Percentiles rank a stretch among this genome's conserved stretches.
Conservation (phyloP, 2,329 filamentous ascomycete species). For the Fusarium dimerum region DNA sequence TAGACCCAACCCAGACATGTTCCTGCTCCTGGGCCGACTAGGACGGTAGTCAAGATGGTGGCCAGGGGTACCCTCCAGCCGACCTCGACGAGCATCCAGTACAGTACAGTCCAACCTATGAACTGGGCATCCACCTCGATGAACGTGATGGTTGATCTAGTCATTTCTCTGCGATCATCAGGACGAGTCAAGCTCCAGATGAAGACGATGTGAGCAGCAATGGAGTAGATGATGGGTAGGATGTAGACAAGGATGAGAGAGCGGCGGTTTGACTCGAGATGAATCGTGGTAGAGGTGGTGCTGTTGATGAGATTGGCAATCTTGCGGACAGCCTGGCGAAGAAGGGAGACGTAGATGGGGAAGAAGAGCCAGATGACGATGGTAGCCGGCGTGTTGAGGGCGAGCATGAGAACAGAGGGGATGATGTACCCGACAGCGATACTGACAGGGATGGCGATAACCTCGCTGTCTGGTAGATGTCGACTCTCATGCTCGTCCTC, state of each 20-base stretch:
- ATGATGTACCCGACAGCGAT: constrained; percentile 49
- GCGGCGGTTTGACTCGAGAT: constrained; percentile 44
- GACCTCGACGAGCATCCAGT: constrained; percentile 55
- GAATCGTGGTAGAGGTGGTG: constrained; percentile 34
- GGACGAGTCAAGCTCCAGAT: constrained; percentile 40
- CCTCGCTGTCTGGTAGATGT: constrained; percentile 51
- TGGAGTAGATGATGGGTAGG: constrained; percentile 45
- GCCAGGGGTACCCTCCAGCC: constrained; percentile 43
- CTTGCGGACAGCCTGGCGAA: constrained; percentile 41
- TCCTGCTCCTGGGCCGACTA: constrained; percentile 42
- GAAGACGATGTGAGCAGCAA: constrained; percentile 44
- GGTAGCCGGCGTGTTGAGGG: constrained; percentile 36
- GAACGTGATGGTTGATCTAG: constrained; percentile 46
- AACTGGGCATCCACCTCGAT: constrained; percentile 50
- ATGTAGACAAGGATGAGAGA: constrained; percentile 46
- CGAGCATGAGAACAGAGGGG: constrained; percentile 49
- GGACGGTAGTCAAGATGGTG: constrained; percentile 29
- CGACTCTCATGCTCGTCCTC: constrained; percentile 29
- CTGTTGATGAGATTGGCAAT: constrained; percentile 27
- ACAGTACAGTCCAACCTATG: constrained; percentile 49
- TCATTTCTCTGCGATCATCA: constrained; percentile 52
- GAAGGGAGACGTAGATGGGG: constrained; percentile 48
- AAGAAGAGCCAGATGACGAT: constrained; percentile 54
- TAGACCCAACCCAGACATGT: constrained; percentile 42
- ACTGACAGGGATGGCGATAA: constrained; percentile 55